Conservation (phyloP, 2,329 filamentous ascomycete genomes). For the Hymenoscyphus fraxineus region DNA sequence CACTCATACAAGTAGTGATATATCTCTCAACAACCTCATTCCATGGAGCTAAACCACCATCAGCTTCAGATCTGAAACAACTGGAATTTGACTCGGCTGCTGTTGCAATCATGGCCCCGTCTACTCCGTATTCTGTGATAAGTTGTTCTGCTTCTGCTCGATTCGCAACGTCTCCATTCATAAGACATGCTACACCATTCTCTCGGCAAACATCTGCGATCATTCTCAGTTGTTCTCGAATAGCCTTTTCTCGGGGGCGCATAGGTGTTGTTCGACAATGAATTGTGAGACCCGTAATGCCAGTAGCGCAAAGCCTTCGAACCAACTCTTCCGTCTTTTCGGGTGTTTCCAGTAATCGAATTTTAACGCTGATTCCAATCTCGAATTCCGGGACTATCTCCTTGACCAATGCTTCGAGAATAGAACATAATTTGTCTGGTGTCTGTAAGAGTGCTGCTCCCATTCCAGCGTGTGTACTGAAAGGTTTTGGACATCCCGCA, state of each 20-base stretch:
- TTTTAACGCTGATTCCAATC: slow-evolving; percentile 96
- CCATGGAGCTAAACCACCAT: slow-evolving; percentile 73
- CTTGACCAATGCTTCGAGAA: slow-evolving; percentile 76
- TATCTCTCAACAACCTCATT: slow-evolving; percentile 73
- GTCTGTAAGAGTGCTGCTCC: slow-evolving; percentile 84
- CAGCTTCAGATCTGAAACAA: slow-evolving; percentile 67
- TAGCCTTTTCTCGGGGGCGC: slow-evolving; percentile 83
- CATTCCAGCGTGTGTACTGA: slow-evolving; percentile 92
- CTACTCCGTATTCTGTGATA: slow-evolving; percentile 74
- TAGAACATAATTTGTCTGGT: slow-evolving; percentile 77
- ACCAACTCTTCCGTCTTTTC: slow-evolving; percentile 76
- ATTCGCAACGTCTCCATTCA: slow-evolving; percentile 87
- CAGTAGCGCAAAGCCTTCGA: slow-evolving; percentile 72
- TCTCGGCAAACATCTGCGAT: slow-evolving; percentile 75
- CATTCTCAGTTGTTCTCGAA: slow-evolving; percentile 82
- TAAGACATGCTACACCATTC: slow-evolving; percentile 83
- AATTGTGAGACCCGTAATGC: slow-evolving; percentile 87
- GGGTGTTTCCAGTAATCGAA: slow-evolving; percentile 75
- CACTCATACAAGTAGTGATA: slow-evolving; percentile 65
- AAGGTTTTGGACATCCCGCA: slow-evolving; percentile 96
- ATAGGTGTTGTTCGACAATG: slow-evolving; percentile 97
- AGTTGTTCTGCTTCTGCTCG: slow-evolving; percentile 69
- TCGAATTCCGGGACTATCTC: slow-evolving; percentile 73
- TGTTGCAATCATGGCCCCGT: slow-evolving; percentile 96
- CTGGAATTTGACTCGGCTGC: slow-evolving; percentile 88